Conservation (phyloP, 768 basidiomycete species). For the Rossbeevera mucosa region DNA sequence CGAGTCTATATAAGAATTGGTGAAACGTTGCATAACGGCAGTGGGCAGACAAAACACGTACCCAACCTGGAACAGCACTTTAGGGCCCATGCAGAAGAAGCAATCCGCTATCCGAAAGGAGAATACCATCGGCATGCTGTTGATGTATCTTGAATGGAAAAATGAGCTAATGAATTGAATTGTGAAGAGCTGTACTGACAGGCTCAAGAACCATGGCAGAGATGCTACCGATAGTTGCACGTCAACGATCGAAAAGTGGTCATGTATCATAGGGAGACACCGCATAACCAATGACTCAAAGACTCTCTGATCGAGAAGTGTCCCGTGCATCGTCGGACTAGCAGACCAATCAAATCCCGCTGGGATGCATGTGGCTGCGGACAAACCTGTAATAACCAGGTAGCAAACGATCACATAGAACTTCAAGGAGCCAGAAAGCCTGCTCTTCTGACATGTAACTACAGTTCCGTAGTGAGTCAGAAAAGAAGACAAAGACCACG, state of each 20-base stretch:
- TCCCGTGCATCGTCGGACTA: conserved; percentile 98
- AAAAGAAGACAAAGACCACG: background rate
- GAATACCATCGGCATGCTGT: conserved; percentile 96
- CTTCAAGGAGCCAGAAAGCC: conserved; percentile 94
- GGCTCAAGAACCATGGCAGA: conserved; percentile 95
- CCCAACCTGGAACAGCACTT: conserved; percentile 98
- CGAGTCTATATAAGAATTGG: conserved; percentile 41
- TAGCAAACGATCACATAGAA: conserved; percentile 88
- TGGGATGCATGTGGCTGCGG: background rate
- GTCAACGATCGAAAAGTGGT: conserved; percentile 86
- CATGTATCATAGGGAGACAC: conserved; percentile 89
- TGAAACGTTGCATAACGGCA: background rate
- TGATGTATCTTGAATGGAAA: conserved; percentile 59
- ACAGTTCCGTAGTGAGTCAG: conserved; percentile 9
- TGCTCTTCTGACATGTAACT: conserved; percentile 99
- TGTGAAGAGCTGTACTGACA: conserved; percentile 53
- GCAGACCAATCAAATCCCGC: conserved; percentile 4
- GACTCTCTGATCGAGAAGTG: conserved; percentile 95
- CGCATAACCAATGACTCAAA: conserved; percentile 91
- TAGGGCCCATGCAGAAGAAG: conserved; percentile 98
- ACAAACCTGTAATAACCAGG: conserved; percentile 95
- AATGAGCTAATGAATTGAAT: background rate
- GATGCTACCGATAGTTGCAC: conserved; percentile 97
- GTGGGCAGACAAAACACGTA: conserved; percentile 29
- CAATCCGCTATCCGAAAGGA: conserved; percentile 97